These are phyloP conservation scores for Prunus campanulata DNA, from an alignment of 306 rosid species.

Conservation along the genomic window DNA sequence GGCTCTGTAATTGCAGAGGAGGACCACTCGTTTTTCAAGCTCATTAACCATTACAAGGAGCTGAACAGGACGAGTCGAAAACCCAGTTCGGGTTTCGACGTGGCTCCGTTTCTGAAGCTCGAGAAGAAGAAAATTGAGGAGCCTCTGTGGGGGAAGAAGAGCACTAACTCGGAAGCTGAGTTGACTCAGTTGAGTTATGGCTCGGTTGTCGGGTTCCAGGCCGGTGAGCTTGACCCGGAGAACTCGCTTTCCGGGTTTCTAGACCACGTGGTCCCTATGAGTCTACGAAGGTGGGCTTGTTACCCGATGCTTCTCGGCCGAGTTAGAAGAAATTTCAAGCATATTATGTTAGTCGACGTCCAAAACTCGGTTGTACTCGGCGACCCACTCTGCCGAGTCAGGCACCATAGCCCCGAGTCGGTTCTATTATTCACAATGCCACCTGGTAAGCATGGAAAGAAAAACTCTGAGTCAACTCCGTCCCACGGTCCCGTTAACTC, in stretches of 20 bases:
- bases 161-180: not conserved
- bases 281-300: constrained; percentile 81
- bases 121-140: constrained; percentile 36
- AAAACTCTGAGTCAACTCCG: constrained; percentile 37
- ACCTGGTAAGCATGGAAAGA: constrained; percentile 35
- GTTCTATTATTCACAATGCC: constrained; percentile 30
- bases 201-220: constrained; percentile 74
- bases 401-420: constrained; percentile 57
- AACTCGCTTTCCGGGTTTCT: constrained; percentile 80
- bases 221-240: constrained; percentile 82
- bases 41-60: constrained; percentile 28
- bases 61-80: constrained; percentile 25
- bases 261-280: constrained; percentile 52
- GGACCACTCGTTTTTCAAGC: constrained; percentile 46
- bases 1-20: constrained; percentile 46
- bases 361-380: constrained; percentile 37
- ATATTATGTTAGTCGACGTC: constrained; percentile 56
- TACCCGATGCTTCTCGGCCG: constrained; percentile 90
- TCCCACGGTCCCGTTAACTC: constrained; percentile 33
- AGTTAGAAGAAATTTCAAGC: constrained; percentile 65
- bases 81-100: constrained; percentile 39
- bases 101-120: constrained; percentile 30
- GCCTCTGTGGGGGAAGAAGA: constrained; percentile 62
- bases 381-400: constrained; percentile 57
- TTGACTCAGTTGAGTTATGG: constrained; percentile 56